Evolutionary conservation across 192 early-diverging fungal species (phyloP), one percentile per base, ranked within the genome.

Genomic region (Paraglomus occultum): DNA sequence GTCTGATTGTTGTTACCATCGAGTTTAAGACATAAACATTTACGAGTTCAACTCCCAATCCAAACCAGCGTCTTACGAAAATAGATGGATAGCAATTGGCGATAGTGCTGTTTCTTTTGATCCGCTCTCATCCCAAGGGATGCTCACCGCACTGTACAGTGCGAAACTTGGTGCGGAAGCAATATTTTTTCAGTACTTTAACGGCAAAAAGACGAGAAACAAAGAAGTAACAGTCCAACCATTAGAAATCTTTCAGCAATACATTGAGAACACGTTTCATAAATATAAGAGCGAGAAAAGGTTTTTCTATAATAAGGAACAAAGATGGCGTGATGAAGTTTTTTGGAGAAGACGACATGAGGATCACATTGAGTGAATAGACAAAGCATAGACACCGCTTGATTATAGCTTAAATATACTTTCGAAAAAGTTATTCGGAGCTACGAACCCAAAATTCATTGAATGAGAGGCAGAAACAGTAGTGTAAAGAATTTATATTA

Each of bases 121-220:
- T 44, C 51, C 65, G 17, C 51, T 67, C 39, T 67, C 65, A 44
- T 67, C 65, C 14, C 65, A 67, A 53, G 65, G 65, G 17, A 67
- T 67, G 38, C 39, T 67, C 3, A 67, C 65, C 1, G 40, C 65
- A 20, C n/a, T 67, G 15, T 44, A 42, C 54, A 53, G 40, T 12
- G 14, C 65, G 17, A 67, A 67, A 18, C 38, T 67, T 67, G 65
- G 65, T 0, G 65, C 65, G 1, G 65, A 67, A 43, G 40, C 65
- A 15, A 43, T 53, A 53, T 67, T 67, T 67, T 67, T 67, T 2
- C 65, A 67, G 42, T 67, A 43, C 6, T 67, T 67, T 53, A 43
- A 67, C 18, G 40, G 18, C 4, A 63, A 23, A 6, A 43, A 18
- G 12, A 40, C 14, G 18, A 51, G 43, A 54, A 54, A 54, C 39